Evolutionary conservation across 2,329 filamentous ascomycete species (phyloP).

Genomic region (Ambrosiella cleistominuta): DNA sequence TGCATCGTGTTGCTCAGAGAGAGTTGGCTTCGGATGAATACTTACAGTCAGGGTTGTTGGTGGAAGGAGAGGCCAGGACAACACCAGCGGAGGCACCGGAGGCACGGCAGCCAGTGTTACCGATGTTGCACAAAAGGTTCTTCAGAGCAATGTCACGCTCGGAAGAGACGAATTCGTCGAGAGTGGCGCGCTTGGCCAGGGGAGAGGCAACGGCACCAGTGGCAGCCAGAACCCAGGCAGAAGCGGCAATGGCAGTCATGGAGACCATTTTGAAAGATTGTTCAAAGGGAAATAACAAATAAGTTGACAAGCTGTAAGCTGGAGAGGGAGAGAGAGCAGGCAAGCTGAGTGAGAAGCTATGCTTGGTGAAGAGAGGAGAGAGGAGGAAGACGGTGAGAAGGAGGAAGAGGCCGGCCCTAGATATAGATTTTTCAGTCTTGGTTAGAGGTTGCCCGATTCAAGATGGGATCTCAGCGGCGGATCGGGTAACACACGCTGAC

Average conservation of each 20-base stretch:
- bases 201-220: constrained; percentile 10
- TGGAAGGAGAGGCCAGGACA: constrained; percentile 40
- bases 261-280: constrained; percentile 11
- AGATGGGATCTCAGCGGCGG: background rate
- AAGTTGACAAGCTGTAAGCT: background rate
- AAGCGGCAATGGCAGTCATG: constrained; percentile 9
- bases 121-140: constrained; percentile 42
- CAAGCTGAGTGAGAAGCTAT: constrained; percentile 10
- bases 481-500: background rate
- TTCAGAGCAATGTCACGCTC: constrained; percentile 34
- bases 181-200: constrained; percentile 7
- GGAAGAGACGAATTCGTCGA: constrained; percentile 34
- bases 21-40: constrained; percentile 5
- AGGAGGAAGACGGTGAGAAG: background rate
- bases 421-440: constrained; percentile 9
- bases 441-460: background rate
- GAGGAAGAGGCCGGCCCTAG: constrained; percentile 9
- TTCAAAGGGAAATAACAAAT: background rate
- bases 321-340: constrained; percentile 4
- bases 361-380: constrained; percentile 11
- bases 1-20: background rate
- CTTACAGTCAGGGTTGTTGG: constrained; percentile 37
- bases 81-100: constrained; percentile 30
- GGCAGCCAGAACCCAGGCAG: constrained; percentile 11
- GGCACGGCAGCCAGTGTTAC: constrained; percentile 32